Conservation (phyloP, 345 rosid genomes). For the Citropsis articulata region DNA sequence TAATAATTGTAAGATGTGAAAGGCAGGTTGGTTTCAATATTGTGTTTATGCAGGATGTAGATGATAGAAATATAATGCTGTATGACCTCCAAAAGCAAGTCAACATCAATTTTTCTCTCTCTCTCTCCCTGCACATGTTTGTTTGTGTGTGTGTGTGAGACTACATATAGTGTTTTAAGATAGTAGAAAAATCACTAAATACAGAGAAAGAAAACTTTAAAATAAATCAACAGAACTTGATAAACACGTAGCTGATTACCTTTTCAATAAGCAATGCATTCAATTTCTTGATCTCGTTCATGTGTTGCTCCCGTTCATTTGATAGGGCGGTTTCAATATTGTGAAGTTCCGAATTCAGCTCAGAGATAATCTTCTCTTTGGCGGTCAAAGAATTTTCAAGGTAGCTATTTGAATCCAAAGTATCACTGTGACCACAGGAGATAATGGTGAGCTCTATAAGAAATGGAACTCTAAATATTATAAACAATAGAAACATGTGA, state of each 20-base stretch:
- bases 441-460: conserved; percentile 9
- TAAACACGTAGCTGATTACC: conserved; percentile 37
- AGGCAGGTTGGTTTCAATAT: not conserved
- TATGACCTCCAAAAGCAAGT: not conserved
- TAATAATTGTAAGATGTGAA: not conserved
- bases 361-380: conserved; percentile 93
- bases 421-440: conserved; percentile 53
- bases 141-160: not conserved
- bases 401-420: conserved; percentile 65
- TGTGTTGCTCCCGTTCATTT: conserved; percentile 76
- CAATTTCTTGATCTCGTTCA: conserved; percentile 75
- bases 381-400: conserved; percentile 88
- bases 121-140: not conserved
- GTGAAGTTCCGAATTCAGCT: conserved; percentile 90
- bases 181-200: not conserved
- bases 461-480: conserved; percentile 2
- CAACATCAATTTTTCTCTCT: not conserved
- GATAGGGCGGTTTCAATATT: conserved; percentile 74
- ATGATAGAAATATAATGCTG: not conserved
- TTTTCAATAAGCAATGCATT: conserved; percentile 64
- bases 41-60: not conserved
- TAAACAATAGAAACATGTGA: not conserved
- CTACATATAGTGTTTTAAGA: not conserved
- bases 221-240: not conserved
- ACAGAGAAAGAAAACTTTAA: not conserved